Conservation (phyloP, 805 yeast species). For the Myxozyma nipponensis region DNA sequence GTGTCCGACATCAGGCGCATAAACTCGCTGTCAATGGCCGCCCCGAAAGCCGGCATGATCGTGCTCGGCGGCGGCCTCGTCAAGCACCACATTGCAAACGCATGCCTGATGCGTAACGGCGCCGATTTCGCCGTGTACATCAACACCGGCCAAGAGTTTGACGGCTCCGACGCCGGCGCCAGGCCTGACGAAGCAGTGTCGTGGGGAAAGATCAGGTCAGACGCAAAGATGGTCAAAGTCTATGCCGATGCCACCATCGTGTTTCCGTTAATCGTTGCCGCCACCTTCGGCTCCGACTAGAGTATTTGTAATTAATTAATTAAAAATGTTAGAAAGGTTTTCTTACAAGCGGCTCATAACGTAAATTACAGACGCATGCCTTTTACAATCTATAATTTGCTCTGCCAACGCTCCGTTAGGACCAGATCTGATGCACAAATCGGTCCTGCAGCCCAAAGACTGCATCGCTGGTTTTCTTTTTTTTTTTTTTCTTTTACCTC, state of each 20-base stretch:
- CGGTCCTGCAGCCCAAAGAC: constrained; percentile 28
- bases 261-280: constrained; percentile 94
- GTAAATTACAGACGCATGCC: constrained; percentile 15
- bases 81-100: constrained; percentile 96
- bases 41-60: constrained; percentile 91
- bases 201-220: constrained; percentile 98
- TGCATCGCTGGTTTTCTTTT: constrained; percentile 27
- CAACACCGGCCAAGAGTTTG: constrained; percentile 98
- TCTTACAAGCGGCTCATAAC: constrained; percentile 12
- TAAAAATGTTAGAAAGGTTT: constrained; percentile 19
- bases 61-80: constrained; percentile 94
- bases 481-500: neutral
- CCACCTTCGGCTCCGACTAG: constrained; percentile 74
- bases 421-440: constrained; percentile 6
- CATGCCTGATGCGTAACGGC: constrained; percentile 98
- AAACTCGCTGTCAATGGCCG: constrained; percentile 93
- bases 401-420: constrained; percentile 32
- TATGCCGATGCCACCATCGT: constrained; percentile 94
- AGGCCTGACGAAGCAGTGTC: constrained; percentile 98
- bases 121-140: constrained; percentile 97
- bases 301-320: neutral
- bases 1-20: constrained; percentile 90
- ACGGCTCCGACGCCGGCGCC: constrained; percentile 99
- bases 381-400: constrained; percentile 10
- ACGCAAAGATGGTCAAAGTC: constrained; percentile 85